Evolutionary conservation across 2,329 filamentous ascomycete genomes (phyloP).

Genomic region (Lithohypha guttulata): DNA sequence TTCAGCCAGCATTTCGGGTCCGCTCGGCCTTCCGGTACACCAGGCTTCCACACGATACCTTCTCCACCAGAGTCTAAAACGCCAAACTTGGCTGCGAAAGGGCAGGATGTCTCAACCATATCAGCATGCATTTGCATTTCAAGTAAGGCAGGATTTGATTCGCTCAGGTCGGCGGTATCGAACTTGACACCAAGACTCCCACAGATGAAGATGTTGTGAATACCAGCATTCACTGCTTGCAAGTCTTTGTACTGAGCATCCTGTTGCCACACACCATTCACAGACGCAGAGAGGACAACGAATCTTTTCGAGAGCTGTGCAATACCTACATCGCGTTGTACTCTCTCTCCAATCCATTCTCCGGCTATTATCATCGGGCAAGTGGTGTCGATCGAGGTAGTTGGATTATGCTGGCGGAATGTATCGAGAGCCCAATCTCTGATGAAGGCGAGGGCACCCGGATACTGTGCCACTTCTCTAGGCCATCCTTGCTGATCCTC

Average conservation of each 20-base stretch:
- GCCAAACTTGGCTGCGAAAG: constrained; percentile 1
- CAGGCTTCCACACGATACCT: constrained; percentile 5
- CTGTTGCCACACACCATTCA: constrained; percentile 5
- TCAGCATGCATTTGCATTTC: constrained; percentile 7
- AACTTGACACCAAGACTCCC: not conserved
- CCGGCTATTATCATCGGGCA: constrained; percentile 4
- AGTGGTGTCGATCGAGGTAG: not conserved
- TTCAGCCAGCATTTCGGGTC: constrained; percentile 6
- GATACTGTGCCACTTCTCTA: not conserved
- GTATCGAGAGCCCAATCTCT: not conserved
- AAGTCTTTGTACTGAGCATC: constrained; percentile 5
- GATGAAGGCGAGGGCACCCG: not conserved
- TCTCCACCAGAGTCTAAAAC: not conserved
- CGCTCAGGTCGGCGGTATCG: not conserved
- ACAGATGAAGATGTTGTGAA: not conserved
- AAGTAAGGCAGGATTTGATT: not conserved
- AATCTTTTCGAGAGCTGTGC: constrained; percentile 2
- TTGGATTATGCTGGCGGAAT: not conserved
- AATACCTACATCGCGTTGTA: constrained; percentile 4
- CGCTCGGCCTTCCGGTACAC: not conserved
- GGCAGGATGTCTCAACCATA: not conserved
- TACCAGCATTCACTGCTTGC: not conserved
- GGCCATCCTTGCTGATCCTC: constrained; percentile 2
- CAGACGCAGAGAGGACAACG: not conserved
- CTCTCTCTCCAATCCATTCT: constrained; percentile 6